A percentile compares a stretch with the other conserved stretches of the same genome.
Evolutionary conservation across 805 yeast species (phyloP).

Genomic region (Starmerella geochares): DNA sequence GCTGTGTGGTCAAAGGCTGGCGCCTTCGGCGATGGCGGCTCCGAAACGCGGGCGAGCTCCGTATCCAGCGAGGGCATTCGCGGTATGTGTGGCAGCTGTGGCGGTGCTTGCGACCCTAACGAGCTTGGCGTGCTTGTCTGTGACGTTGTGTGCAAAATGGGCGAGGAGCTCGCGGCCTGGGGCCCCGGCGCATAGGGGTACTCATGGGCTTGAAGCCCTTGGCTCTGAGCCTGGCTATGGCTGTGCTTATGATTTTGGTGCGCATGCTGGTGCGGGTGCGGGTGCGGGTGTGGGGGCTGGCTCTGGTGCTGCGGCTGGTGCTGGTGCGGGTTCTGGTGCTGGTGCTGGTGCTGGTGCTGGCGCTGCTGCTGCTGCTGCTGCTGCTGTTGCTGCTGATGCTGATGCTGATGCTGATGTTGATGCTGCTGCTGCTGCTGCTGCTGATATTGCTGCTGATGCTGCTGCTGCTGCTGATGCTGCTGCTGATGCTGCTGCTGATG

Average conservation of each 20-base stretch:
- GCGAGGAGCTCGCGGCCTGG: too few relatives aligned
- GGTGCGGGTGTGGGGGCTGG: not conserved
- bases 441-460: not conserved
- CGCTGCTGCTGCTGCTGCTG: not conserved
- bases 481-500: not conserved
- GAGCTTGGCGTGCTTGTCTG: too few relatives aligned
- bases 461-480: not conserved
- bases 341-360: not conserved
- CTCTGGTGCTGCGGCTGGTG: not conserved
- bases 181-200: too few relatives aligned
- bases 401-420: not conserved
- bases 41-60: not conserved
- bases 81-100: not conserved
- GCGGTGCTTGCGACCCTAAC: not conserved
- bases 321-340: not conserved
- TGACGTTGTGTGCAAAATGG: too few relatives aligned
- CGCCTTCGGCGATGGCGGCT: constrained; percentile 1
- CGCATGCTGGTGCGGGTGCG: not conserved
- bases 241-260: not conserved
- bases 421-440: not conserved
- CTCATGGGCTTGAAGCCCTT: too few relatives aligned
- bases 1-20: not conserved
- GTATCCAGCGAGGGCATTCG: not conserved
- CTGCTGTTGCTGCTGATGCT: not conserved
- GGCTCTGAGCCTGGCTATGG: not conserved